Evolutionary conservation across 1,139 yeast genomes (phyloP), one percentile per base, ranked within the genome.

Genomic region (Geotrichum australiense): DNA sequence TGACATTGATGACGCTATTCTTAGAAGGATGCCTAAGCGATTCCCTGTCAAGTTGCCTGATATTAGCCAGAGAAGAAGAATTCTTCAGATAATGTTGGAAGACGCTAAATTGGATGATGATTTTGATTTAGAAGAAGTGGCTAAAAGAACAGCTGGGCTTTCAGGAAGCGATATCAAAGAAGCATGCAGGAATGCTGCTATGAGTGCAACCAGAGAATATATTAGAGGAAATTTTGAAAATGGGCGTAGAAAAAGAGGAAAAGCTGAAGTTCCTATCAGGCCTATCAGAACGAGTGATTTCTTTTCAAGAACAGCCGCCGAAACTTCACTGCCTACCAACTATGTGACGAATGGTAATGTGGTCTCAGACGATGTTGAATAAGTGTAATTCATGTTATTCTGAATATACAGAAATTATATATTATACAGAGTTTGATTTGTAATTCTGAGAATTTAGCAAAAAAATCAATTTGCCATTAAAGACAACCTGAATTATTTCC

Each of bases 131-230:
- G 74, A 77, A 24, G 62, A 65, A 4, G 68, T 91, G 14, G 89
- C 84, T 2, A 57, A 60, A 5, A 63, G 71, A 40, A 84, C 96
- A 1, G 74, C 72, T 12, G 95, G 95, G 1, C 69, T 74, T 58
- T 83, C 94, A 53, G 98, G 98, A 1, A 83, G 95, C 5, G 98
- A 91, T 55, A 70, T 91, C 54, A 80, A 85, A 53, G 98, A 91
- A 58, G 67, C 86, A 42, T 86, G 96, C 58, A 74, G 98, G 47
- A 94, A 86, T 55, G 98, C 98, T 0, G 96, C 95, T 1, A 76
- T 89, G 66, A 73, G 73, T 49, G 87, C 96, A 0, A 89, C 91
- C 58, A 71, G 95, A 53, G 96, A 89, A 58, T 86, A 77, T 57
- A 83, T 89, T 37, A 48, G 60, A 15, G 43, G 53, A 36, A 61